Evolutionary conservation across 331 rosid species (phyloP).

Genomic region (Acacia pycnantha): DNA sequence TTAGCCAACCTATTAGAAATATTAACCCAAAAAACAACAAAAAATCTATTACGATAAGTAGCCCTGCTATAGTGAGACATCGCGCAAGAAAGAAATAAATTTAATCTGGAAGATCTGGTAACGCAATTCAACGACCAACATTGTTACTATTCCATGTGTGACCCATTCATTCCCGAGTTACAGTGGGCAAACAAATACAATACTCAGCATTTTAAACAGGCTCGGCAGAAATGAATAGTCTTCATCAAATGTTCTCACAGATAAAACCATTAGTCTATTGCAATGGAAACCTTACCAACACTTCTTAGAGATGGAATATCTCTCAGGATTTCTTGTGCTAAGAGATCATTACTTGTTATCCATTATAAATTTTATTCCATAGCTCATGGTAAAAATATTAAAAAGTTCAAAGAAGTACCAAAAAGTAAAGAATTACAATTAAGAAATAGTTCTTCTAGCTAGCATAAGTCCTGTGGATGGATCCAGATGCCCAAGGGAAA

Average conservation of each 20-base stretch:
- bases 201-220: slow-evolving; percentile 13
- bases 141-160: not conserved
- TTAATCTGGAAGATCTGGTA: slow-evolving; percentile 13
- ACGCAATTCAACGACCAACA: slow-evolving; percentile 19
- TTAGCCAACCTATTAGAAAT: not conserved
- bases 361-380: slow-evolving; percentile 10
- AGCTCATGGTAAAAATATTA: not conserved
- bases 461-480: not conserved
- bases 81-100: not conserved
- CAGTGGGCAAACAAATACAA: slow-evolving; percentile 2
- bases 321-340: not conserved
- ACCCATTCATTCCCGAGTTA: not conserved
- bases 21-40: not conserved
- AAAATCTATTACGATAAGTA: not conserved
- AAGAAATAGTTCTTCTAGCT: not conserved
- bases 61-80: not conserved
- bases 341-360: slow-evolving; percentile 20
- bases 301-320: slow-evolving; percentile 25
- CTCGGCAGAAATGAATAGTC: slow-evolving; percentile 27
- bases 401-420: not conserved
- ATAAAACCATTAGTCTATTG: not conserved
- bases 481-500: slow-evolving; percentile 2
- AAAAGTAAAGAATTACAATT: slow-evolving; percentile 8
- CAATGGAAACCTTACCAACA: not conserved
- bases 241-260: slow-evolving; percentile 11